phyloP scores from a whole-genome alignment of 2,329 filamentous ascomycete genomes.

The Colletotrichum graminicola region DNA sequence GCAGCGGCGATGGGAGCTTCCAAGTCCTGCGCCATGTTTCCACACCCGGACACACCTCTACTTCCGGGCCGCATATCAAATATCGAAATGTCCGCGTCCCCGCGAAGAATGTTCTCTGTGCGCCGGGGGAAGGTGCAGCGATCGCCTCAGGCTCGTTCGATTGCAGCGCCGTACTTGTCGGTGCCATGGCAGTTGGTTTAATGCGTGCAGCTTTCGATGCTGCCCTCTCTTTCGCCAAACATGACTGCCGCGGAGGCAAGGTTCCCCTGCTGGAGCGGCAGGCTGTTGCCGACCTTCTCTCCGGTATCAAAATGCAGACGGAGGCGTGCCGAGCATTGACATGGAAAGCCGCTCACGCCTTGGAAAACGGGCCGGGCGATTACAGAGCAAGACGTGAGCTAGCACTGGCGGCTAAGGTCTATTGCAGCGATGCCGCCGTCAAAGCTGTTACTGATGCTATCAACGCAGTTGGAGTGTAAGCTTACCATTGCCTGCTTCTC shows the following conservation, averaged over 20 bases:
- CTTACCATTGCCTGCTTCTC: background rate
- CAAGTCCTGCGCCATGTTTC: conserved; percentile 59
- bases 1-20: conserved; percentile 58
- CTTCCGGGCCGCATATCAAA: conserved; percentile 61
- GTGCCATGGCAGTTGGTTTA: conserved; percentile 66
- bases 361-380: conserved; percentile 57
- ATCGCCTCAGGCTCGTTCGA: conserved; percentile 60
- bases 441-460: conserved; percentile 63
- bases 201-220: conserved; percentile 67
- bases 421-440: conserved; percentile 62
- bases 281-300: conserved; percentile 63
- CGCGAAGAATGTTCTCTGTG: conserved; percentile 58
- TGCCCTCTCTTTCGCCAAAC: conserved; percentile 62
- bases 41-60: conserved; percentile 60
- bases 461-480: conserved; percentile 63
- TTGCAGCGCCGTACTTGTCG: conserved; percentile 60
- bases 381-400: conserved; percentile 58
- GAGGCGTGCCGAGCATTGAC: conserved; percentile 63
- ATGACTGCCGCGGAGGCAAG: conserved; percentile 58
- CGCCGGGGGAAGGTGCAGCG: conserved; percentile 52
- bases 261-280: conserved; percentile 61
- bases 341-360: conserved; percentile 62
- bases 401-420: conserved; percentile 64
- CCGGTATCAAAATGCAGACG: conserved; percentile 63
- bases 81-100: conserved; percentile 63